Evolutionary conservation across 192 early-diverging fungal species (phyloP), one percentile per base, ranked within the genome.

Genomic region (Coemansia sp.): DNA sequence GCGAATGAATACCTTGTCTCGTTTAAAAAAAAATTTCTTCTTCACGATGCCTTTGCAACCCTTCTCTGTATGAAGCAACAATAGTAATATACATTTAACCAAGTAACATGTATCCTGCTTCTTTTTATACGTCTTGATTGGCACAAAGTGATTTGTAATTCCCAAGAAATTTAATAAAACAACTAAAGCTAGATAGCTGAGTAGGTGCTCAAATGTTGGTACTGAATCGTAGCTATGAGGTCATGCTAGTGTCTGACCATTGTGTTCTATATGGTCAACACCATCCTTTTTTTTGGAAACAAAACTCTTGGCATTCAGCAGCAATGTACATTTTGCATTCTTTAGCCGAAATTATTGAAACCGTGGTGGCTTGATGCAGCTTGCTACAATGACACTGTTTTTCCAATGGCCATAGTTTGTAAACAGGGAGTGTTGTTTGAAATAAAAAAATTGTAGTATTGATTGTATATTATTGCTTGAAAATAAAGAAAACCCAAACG

Each of bases 1-100:
- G 63, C 35, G 77, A 71, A 7, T 68, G 58, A 40, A 56, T 28
- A 15, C 30, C 2, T 7, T 2, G 13, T 53, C 51, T 53, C 7
- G 4, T 49, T 49, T 57, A 20, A 8, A n/a, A n/a, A n/a, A n/a
- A n/a, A n/a, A 8, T 34, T 34, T 21, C 55, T 34, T 34, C n/a
- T 18, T 34, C 31, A 16, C 8, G n/a, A 31, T 31, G 16, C 6
- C 25, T 31, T 15, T 57, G 4, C 18, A n/a, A 49, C 48, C 48
- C 48, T 49, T 18, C 48, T 49, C 20, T 53, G 51, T 53, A 53
- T 15, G 51, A 23, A n/a, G 51, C 9, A 53, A 13, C 29, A 28
- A 8, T 53, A 28, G 5, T 29, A 13, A 53, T 26, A 16, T 53
- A 10, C 20, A 7, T 10, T n/a, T n/a, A 23, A 18, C 48, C 18